A percentile compares a stretch with the other conserved stretches of the same genome.
Evolutionary conservation across 257 asterid genomes (phyloP).

Genomic region (Jaltomata sinuosa): DNA sequence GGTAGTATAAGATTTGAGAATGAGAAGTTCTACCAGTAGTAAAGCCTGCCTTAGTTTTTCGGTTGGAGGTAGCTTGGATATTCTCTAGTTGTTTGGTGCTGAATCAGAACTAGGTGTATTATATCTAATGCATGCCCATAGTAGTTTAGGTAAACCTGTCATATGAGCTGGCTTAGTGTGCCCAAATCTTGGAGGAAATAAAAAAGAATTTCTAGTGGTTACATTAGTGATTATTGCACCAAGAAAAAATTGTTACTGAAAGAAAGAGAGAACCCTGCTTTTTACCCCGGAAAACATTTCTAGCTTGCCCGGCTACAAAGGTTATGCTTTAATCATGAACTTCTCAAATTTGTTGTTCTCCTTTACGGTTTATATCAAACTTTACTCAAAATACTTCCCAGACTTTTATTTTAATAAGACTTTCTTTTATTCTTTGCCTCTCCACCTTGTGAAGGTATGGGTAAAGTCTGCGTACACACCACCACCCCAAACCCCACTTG

Average conservation of each 20-base stretch:
- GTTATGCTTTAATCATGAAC: background rate
- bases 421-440: background rate
- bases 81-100: background rate
- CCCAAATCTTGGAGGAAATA: background rate
- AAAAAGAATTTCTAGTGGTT: background rate
- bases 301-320: background rate
- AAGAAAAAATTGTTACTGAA: background rate
- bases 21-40: background rate
- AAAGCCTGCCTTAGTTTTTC: background rate
- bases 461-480: no score
- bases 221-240: background rate
- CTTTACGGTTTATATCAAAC: background rate
- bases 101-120: background rate
- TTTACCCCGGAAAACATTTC: background rate
- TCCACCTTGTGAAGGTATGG: no score
- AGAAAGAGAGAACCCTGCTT: background rate
- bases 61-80: background rate
- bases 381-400: background rate
- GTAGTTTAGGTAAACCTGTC: background rate
- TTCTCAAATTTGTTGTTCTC: background rate
- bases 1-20: background rate
- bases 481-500: no score
- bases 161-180: background rate
- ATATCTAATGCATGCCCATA: background rate
- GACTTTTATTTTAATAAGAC: background rate